Base-by-base conservation (phyloP, 371 early-diverging fungal genomes). In the Mucor circinelloides region DNA sequence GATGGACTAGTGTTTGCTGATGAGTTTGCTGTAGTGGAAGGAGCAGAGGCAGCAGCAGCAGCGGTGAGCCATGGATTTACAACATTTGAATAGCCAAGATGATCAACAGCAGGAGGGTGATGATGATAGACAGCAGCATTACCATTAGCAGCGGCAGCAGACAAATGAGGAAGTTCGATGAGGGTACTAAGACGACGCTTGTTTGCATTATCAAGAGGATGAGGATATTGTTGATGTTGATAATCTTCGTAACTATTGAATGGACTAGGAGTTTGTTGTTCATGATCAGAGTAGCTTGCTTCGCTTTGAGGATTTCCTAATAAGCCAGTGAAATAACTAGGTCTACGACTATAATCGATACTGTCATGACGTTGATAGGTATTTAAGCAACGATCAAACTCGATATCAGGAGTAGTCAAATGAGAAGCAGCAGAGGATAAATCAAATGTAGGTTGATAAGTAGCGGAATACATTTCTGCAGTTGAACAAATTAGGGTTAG, bases 311-410 rank as follows among this genome's bases (percentile, higher is more conserved):
- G 60, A 31, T 57, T 71, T 27, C 36, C 32, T 58, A 74, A 70
- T 13, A 74, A 50, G n/a, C 69, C 74, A n/a, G 74, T 64, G n/a
- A 72, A 72, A 25, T 70, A 74, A 44, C 70, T 70, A n/a, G 65
- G 46, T 50, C 71, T 54, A 40, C 71, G 74, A 58, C 70, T 74
- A 58, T 70, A 74, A 56, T 74, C 74, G 28, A 70, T 70, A 68
- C 70, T 70, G 68, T 64, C 70, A 52, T 65, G 64, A 30, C 68
- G 74, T 54, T 67, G 64, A 27, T 70, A 62, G 38, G 28, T 58
- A 42, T 52, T 71, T 28, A 67, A 56, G 27, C 63, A 67, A 21
- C 50, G 63, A n/a, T 66, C 67, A 61, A 71, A 63, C 9, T 62
- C 66, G 23, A 62, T 55, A 17, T 61, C 70, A 32, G 60, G 44